Conservation (phyloP, 768 basidiomycete genomes). For the Pluteus cervinus region DNA sequence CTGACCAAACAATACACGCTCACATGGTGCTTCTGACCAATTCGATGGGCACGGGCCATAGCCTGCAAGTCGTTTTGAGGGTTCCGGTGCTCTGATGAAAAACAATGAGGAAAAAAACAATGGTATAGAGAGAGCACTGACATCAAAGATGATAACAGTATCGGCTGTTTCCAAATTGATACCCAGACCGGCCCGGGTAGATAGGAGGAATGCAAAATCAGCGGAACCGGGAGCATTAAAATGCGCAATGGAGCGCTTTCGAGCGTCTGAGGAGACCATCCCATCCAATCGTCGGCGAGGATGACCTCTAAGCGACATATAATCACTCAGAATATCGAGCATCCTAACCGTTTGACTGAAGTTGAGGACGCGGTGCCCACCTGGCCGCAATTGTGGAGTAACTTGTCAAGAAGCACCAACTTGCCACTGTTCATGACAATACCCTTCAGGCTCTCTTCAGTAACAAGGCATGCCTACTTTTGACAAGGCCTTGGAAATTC, state of each 20-base stretch:
- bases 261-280: slow-evolving; percentile 85
- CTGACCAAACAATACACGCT: slow-evolving; percentile 97
- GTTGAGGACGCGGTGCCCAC: slow-evolving; percentile 94
- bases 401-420: slow-evolving; percentile 96
- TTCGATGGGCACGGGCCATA: slow-evolving; percentile 98
- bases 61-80: slow-evolving; percentile 98
- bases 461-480: slow-evolving; percentile 84
- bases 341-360: slow-evolving; percentile 99
- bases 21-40: slow-evolving; percentile 98
- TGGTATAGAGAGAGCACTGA: slow-evolving; percentile 31
- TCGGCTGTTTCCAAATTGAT: slow-evolving; percentile 99
- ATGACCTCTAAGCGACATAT: slow-evolving; percentile 86
- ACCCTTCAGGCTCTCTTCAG: slow-evolving; percentile 90
- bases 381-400: slow-evolving; percentile 82
- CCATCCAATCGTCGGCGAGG: slow-evolving; percentile 93
- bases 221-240: slow-evolving; percentile 91
- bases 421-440: slow-evolving; percentile 98
- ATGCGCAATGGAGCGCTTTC: slow-evolving; percentile 94
- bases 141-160: slow-evolving; percentile 98
- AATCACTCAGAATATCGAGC: slow-evolving; percentile 97
- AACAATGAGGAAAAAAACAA: slow-evolving; percentile 6
- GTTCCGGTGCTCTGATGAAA: slow-evolving; percentile 81
- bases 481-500: slow-evolving; percentile 91
- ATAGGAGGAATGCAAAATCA: slow-evolving; percentile 95
- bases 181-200: slow-evolving; percentile 93